A percentile compares a stretch with the other conserved stretches of the same genome.
These are phyloP conservation scores for Fusarium sp. DNA, from an alignment of 2,329 filamentous ascomycete species.

Conservation along the genomic window DNA sequence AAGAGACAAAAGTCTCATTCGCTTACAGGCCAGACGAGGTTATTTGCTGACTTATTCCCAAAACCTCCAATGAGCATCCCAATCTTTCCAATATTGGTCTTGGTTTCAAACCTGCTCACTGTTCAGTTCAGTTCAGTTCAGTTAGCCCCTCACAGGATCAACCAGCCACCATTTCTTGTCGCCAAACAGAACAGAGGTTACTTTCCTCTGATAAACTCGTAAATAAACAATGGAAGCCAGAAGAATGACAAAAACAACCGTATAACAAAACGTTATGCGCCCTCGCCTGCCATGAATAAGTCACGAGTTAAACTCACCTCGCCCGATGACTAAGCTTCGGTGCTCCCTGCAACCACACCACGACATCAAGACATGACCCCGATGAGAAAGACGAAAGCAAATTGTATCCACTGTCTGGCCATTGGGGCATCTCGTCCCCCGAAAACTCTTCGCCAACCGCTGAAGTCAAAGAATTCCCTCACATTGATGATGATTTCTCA, in stretches of 20 bases:
- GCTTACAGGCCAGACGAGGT: background rate
- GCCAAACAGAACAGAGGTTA: background rate
- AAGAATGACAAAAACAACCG: background rate
- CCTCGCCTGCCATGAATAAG: background rate
- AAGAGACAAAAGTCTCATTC: background rate
- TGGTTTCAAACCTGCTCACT: slow-evolving; percentile 20
- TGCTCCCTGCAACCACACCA: slow-evolving; percentile 41
- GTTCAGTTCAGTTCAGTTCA: background rate
- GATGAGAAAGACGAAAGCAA: slow-evolving; percentile 36
- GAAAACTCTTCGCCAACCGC: slow-evolving; percentile 31
- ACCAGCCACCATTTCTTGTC: slow-evolving; percentile 1
- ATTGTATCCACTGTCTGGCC: slow-evolving; percentile 45
- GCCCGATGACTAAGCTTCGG: slow-evolving; percentile 40
- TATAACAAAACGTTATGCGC: background rate
- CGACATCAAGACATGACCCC: slow-evolving; percentile 42
- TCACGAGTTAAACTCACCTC: slow-evolving; percentile 1
- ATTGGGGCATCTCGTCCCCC: slow-evolving; percentile 40
- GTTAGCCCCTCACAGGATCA: slow-evolving; percentile 3
- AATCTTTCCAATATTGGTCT: slow-evolving; percentile 7
- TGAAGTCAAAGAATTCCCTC: slow-evolving; percentile 28
- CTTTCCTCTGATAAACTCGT: background rate
- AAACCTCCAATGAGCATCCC: slow-evolving; percentile 14
- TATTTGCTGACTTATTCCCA: slow-evolving; percentile 8
- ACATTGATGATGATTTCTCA: background rate
- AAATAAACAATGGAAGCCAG: background rate